phyloP scores from a whole-genome alignment of 2,329 filamentous ascomycete species.

The Keithomyces neogunnii region DNA sequence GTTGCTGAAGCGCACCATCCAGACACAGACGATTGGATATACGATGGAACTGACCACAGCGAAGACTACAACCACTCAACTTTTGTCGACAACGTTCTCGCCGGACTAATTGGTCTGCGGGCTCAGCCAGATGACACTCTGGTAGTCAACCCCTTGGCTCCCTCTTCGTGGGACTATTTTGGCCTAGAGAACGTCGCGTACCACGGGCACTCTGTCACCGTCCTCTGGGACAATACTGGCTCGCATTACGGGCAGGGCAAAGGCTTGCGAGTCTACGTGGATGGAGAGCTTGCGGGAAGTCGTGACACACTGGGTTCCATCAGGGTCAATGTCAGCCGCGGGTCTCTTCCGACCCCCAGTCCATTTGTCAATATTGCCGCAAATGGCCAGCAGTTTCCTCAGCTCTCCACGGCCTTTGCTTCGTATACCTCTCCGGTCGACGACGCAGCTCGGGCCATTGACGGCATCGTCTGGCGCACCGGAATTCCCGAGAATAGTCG shows the following conservation, averaged over 20 bases:
- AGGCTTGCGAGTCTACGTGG: conserved; percentile 28
- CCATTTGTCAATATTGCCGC: conserved; percentile 30
- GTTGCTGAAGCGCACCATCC: conserved; percentile 36
- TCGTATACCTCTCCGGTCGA: conserved; percentile 26
- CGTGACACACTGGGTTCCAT: conserved; percentile 11
- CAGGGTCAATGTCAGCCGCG: conserved; percentile 11
- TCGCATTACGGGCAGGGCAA: conserved; percentile 23
- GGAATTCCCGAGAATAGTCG: conserved; percentile 27
- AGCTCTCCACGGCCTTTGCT: conserved; percentile 21
- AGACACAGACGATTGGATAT: conserved; percentile 13
- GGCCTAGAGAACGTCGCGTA: conserved; percentile 33
- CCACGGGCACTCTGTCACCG: conserved; percentile 30
- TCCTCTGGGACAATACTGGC: conserved; percentile 31
- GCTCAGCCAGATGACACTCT: conserved; percentile 28
- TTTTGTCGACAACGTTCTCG: conserved; percentile 35
- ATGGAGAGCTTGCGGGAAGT: conserved; percentile 16
- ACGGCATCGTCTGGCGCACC: conserved; percentile 33
- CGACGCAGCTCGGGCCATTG: conserved; percentile 28
- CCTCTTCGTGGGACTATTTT: conserved; percentile 28
- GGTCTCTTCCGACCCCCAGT: background rate
- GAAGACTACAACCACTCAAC: conserved; percentile 32
- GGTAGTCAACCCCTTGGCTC: conserved; percentile 29
- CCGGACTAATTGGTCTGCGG: conserved; percentile 31
- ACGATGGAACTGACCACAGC: conserved; percentile 24
- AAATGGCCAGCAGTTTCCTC: conserved; percentile 22